Base-by-base conservation (phyloP, 495 filamentous ascomycete species). In the Aspergillus avenaceus region DNA sequence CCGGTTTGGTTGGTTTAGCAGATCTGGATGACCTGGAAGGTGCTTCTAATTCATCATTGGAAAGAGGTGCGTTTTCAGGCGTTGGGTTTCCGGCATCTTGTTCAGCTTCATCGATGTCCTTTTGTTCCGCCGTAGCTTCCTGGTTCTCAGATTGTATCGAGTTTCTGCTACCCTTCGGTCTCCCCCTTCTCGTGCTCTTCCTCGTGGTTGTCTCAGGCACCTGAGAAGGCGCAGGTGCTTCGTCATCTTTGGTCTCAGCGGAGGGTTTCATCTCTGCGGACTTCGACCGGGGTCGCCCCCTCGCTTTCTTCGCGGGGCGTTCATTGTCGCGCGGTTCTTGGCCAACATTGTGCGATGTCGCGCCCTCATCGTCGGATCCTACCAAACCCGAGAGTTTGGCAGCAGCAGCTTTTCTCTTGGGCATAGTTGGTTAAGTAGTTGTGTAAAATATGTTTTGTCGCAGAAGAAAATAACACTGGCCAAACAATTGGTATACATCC, bases 311-410 rank as follows among this genome's bases (percentile, higher is more conserved):
- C 14, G 60, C 47, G 6, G 72, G 64, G 29, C 66, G 73, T 45
- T 72, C 60, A 51, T 65, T 67, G 16, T 56, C 57, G 27, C 53
- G 57, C 19, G 53, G 36, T 45, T 66, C 62, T 23, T 68, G 60
- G 50, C 52, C 46, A 40, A 62, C 67, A 48, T 50, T 56, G 7
- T 55, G 8, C 43, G 66, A 62, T 46, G 69, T 69, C 25, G 74
- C 71, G 65, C 86, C 83, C 41, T 90, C 86, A 53, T 82, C 80
- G 45, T 87, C 84, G 31, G 83, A 86, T 50, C 83, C 85, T 28
- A 84, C 72, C 40, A 86, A 69, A n/a, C 73, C 78, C 51, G 84
- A 78, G 21, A 88, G 57, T 27, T 76, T 80, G 24, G 76, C 66
- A 21, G 73, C 66, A 21, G 73, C 51, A n/a, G 67, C 67, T 51